Percentiles rank a stretch among this genome's conserved stretches.
These are phyloP conservation scores for Serendipita sp. DNA, from an alignment of 768 basidiomycete species.

Conservation along the genomic window DNA sequence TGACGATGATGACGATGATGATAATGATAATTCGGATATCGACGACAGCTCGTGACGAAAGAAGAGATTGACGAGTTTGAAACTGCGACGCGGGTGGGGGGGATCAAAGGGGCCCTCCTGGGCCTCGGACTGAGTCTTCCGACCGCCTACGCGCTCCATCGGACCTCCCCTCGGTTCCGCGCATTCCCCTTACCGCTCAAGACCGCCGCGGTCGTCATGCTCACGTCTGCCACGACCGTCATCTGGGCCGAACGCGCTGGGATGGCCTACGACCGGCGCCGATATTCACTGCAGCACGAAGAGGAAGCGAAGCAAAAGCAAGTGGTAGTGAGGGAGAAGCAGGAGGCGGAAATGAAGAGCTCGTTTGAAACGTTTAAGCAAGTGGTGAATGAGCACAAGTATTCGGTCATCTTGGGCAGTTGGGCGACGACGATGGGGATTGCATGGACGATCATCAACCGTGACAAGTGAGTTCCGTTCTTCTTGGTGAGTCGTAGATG, in stretches of 20 bases:
- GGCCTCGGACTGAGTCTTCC: not conserved
- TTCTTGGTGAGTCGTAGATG: not conserved
- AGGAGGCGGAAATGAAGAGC: not conserved
- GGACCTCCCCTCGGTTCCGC: not conserved
- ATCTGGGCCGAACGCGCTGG: conserved; percentile 5
- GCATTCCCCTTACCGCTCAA: not conserved
- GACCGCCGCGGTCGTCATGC: not conserved
- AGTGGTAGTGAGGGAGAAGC: not conserved
- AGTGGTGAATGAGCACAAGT: not conserved
- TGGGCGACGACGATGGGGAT: not conserved
- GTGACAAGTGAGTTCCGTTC: not conserved
- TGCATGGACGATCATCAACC: not conserved
- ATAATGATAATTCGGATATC: too few relatives aligned
- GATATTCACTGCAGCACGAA: not conserved
- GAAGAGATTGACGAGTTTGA: conserved; percentile 4
- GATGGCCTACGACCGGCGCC: not conserved
- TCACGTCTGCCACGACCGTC: conserved; percentile 1
- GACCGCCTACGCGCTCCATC: not conserved
- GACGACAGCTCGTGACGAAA: not conserved
- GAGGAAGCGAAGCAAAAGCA: not conserved
- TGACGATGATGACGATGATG: too few relatives aligned
- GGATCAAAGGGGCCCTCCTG: not conserved
- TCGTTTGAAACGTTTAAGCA: not conserved
- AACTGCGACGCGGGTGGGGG: not conserved
- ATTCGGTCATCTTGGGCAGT: conserved; percentile 2